phyloP scores from a whole-genome alignment of 2,329 filamentous ascomycete species.

The Fusarium fujikuroi region DNA sequence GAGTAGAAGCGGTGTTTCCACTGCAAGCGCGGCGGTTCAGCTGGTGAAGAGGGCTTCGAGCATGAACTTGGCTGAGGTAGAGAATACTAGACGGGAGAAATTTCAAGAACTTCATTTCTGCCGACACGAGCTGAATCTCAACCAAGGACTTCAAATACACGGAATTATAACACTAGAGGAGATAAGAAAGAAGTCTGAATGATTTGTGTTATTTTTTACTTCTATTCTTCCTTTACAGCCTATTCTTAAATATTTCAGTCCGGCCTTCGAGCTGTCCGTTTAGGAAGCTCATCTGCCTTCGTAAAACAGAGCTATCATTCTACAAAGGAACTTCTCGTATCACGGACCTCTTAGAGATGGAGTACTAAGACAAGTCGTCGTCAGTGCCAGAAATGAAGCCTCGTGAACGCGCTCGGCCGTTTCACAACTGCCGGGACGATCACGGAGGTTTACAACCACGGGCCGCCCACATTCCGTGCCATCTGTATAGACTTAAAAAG shows the following conservation, averaged over 20 bases:
- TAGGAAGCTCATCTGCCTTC: background rate
- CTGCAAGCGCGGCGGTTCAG: background rate
- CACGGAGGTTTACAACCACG: background rate
- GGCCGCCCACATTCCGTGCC: constrained; percentile 1
- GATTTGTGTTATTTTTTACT: background rate
- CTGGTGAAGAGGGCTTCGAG: no score
- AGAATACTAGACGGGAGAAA: background rate
- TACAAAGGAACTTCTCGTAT: background rate
- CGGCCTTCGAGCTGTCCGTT: background rate
- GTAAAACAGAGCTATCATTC: background rate
- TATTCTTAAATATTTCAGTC: background rate
- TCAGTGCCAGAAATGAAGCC: background rate
- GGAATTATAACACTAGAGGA: rapidly evolving
- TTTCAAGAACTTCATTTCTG: background rate
- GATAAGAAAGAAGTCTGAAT: rapidly evolving
- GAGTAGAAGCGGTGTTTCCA: constrained; percentile 4
- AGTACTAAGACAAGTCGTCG: background rate
- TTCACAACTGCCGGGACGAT: background rate
- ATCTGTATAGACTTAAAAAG: background rate
- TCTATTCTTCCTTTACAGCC: background rate
- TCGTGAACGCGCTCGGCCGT: background rate
- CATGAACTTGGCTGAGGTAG: background rate
- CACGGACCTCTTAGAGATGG: background rate
- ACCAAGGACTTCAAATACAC: background rate
- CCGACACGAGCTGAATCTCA: background rate